Evolutionary conservation across 768 basidiomycete genomes (phyloP).

Genomic region (Termitomyces sp.): DNA sequence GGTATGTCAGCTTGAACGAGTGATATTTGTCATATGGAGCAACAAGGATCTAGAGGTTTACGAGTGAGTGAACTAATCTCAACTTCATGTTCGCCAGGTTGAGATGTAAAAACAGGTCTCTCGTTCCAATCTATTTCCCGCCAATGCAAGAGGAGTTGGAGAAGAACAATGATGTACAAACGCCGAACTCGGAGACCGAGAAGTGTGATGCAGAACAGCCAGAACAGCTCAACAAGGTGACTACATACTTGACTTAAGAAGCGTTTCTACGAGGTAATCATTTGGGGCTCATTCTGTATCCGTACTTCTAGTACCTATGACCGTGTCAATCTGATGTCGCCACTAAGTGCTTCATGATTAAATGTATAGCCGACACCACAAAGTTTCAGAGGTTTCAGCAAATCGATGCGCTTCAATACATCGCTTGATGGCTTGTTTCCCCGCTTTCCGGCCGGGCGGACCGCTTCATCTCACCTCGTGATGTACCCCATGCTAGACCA

Average conservation of each 20-base stretch:
- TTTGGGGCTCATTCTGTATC: not conserved
- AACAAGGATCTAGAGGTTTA: conserved; percentile 60
- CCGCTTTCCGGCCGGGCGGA: conserved; percentile 5
- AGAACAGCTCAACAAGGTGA: not conserved
- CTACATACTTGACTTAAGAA: not conserved
- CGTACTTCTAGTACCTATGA: conserved; percentile 3
- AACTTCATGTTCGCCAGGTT: not conserved
- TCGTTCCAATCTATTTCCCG: conserved; percentile 67
- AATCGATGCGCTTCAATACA: conserved; percentile 1
- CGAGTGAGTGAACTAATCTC: conserved; percentile 38
- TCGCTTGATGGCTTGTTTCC: not conserved
- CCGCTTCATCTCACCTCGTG: conserved; percentile 13
- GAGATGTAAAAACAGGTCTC: conserved; percentile 19
- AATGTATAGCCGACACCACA: not conserved
- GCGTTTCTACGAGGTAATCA: not conserved
- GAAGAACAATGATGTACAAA: not conserved
- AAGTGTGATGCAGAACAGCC: not conserved
- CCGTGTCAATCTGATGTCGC: not conserved
- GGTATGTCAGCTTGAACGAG: conserved; percentile 49
- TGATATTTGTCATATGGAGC: conserved; percentile 74
- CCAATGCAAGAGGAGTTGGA: conserved; percentile 10
- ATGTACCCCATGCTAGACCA: conserved; percentile 2
- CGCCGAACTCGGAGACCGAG: not conserved
- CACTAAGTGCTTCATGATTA: not conserved
- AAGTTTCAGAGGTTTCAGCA: not conserved